phyloP scores from a whole-genome alignment of 441 rosid species.

The Populus trichocarpa region DNA sequence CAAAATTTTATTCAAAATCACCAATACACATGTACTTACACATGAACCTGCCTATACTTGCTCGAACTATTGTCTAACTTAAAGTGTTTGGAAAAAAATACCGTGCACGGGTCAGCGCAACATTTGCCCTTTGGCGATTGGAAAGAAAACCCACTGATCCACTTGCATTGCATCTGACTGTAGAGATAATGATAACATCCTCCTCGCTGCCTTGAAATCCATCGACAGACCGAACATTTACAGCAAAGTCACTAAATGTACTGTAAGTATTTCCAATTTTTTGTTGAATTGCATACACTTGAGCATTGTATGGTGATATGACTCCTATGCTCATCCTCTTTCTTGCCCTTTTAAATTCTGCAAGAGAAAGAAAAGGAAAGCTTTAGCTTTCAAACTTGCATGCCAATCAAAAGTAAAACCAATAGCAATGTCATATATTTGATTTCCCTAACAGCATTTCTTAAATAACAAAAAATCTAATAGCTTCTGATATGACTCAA shows the following conservation, averaged over 20 bases:
- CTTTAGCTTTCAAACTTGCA: background rate
- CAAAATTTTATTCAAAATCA: background rate
- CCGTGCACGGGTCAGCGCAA: conserved; percentile 47
- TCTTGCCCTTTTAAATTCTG: conserved; percentile 18
- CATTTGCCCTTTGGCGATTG: conserved; percentile 36
- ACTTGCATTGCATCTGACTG: conserved; percentile 38
- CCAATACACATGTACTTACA: background rate
- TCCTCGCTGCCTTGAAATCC: conserved; percentile 59
- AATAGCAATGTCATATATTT: background rate
- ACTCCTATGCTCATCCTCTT: conserved; percentile 35
- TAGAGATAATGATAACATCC: conserved; percentile 48
- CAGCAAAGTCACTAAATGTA: conserved; percentile 17
- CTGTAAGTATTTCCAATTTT: conserved; percentile 27
- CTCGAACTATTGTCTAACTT: background rate
- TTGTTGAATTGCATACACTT: conserved; percentile 42
- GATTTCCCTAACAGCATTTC: conserved; percentile 17
- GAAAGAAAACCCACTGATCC: conserved; percentile 45
- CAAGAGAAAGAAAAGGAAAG: background rate
- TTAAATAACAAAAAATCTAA: background rate
- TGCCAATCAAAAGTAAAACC: background rate
- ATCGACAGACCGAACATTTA: conserved; percentile 40
- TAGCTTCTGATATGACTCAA: background rate
- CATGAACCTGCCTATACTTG: background rate
- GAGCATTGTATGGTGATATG: conserved; percentile 51
- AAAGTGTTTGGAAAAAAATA: conserved; percentile 5